Evolutionary conservation across 2,329 filamentous ascomycete genomes (phyloP), one percentile per base, ranked within the genome.

Genomic region (Colletotrichum lupini): DNA sequence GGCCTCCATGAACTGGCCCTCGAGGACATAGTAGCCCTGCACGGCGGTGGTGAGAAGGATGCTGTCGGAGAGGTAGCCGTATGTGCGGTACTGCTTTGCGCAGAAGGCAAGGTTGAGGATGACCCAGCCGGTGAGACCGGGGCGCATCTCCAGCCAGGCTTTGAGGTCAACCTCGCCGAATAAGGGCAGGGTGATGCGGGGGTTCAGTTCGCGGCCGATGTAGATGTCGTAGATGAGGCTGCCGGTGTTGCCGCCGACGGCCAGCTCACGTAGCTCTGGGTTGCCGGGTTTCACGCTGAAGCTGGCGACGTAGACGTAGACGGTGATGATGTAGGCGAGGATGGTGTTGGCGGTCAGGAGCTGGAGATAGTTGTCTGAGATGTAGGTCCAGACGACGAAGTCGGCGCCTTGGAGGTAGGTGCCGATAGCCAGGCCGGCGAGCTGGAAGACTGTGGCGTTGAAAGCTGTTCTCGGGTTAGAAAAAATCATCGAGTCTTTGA

Each of bases 161-260:
- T 94, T 94, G 82, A 94, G 91, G 78, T 94, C 92, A 67, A 94
- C 84, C 67, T 90, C 89, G 66, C 91, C 91, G 68, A 93, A 83
- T 68, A 93, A 81, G 1, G 92, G 92, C 19, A 93, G 82, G 0
- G 85, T 86, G 72, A 93, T 79, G 52, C 92, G 91, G 9, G 92
- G 92, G 80, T 94, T 94, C 70, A 94, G 88, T 79, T 94, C 92
- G 32, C 92, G 91, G 28, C 92, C 92, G 76, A 94, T 94, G 82
- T 92, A 94, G 87, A 92, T 94, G 80, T 94, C 92, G 79, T 94
- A 94, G 26, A 94, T 82, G 74, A 91, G 83, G 79, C 93, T 94
- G 61, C 92, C 92, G 12, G 87, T 90, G 77, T 91, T 87, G 32
- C 92, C 92, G 63, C 92, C 92, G 30, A 87, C 86, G 5, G 92